These are phyloP conservation scores for Leishmania braziliensis DNA, from an alignment of 208 protist genomes.

Conservation along the genomic window DNA sequence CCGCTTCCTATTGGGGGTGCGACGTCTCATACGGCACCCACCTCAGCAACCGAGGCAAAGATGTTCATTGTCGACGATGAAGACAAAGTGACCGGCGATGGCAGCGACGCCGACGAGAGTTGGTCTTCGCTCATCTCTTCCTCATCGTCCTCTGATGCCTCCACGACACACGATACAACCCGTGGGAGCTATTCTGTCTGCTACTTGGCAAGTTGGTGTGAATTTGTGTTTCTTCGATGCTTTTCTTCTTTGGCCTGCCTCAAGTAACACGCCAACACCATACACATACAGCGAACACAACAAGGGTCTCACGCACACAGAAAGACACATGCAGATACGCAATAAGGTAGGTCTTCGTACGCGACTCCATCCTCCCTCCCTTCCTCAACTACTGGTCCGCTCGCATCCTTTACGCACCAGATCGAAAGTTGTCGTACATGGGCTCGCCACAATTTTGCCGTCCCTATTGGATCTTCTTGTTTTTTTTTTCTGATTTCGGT, in stretches of 20 bases:
- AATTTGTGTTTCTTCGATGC: neutral
- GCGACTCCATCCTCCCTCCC: neutral
- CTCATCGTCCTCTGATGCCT: conserved; percentile 12
- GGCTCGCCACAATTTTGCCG: neutral
- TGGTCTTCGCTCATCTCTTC: conserved; percentile 30
- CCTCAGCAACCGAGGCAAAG: conserved; percentile 25
- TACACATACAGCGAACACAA: neutral
- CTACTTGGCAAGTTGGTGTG: neutral
- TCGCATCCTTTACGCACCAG: neutral
- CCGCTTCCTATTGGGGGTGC: conserved; percentile 3
- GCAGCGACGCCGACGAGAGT: conserved; percentile 10
- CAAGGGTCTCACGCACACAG: neutral
- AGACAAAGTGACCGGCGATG: conserved; percentile 2
- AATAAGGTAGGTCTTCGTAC: neutral
- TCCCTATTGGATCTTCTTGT: neutral
- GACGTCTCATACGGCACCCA: conserved; percentile 1
- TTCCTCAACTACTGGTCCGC: neutral
- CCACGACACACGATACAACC: neutral
- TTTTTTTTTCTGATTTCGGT: neutral
- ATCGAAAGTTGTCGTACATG: neutral
- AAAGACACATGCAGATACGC: neutral
- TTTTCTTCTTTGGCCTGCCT: neutral
- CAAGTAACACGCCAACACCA: neutral
- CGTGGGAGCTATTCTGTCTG: neutral
- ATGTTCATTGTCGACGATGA: conserved; percentile 30